Evolutionary conservation across 345 rosid genomes (phyloP), one percentile per base, ranked within the genome.

Genomic region (Brassica nigra): DNA sequence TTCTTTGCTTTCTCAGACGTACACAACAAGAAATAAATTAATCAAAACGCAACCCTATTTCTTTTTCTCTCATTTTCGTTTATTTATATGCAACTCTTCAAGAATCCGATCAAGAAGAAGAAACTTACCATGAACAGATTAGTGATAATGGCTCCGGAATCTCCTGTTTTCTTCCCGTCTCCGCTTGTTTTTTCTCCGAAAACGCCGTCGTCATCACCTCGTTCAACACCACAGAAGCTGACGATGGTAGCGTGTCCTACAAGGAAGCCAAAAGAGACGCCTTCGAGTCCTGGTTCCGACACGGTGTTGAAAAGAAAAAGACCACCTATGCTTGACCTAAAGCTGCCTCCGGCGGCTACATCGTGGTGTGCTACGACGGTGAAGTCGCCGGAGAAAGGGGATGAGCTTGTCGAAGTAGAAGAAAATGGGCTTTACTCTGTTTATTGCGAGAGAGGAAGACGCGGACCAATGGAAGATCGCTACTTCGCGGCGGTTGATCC

Each of bases 401-500:
- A n/a, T n/a, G 57, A 52, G 57, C 20, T 29, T 14, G 59, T 37
- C 4, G 84, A 73, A 57, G 77, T 5, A 0, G 84, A 69, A 8
- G 31, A 65, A 78, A 79, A 77, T 27, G 78, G 84, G 28, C 28
- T 20, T 5, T 82, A 78, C 82, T 78, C 82, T 39, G 82, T 78
- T 7, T 82, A 78, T 39, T 82, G 84, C 10, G 78, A 74, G 63
- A 82, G 82, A 82, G 84, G 84, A 44, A 78, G 57, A 58, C 81
- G 82, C 0, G 79, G 82, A 76, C 52, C 82, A 34, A 82, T 74
- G 82, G 84, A 82, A 63, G 84, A 82, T 69, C 73, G 84, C 5
- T 74, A 73, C 16, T 58, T 23, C 55, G 79, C 79, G 10, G 68
- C 34, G 44, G 79, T 82, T 73, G 82, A 81, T 49, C 61, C 42